These are phyloP conservation scores for Fagopyrum homotropicum DNA, from an alignment of 148 eudicot genomes.

Conservation along the genomic window DNA sequence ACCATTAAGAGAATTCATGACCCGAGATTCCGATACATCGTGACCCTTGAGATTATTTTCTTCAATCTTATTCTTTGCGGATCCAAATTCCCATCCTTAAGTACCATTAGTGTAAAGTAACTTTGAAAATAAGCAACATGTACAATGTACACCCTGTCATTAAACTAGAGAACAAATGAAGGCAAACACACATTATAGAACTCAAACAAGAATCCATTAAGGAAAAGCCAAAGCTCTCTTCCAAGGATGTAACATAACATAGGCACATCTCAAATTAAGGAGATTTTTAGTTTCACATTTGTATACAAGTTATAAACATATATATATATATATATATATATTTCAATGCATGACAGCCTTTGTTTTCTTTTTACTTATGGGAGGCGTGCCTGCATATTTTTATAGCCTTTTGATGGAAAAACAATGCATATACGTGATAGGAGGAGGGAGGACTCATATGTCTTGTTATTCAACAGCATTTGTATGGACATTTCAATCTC, in stretches of 20 bases:
- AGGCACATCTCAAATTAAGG: background rate
- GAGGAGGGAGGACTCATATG: background rate
- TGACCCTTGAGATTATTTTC: background rate
- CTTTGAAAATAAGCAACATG: background rate
- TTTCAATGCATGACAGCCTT: background rate
- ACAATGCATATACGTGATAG: background rate
- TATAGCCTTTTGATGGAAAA: too few species aligned
- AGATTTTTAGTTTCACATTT: background rate
- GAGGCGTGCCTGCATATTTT: background rate
- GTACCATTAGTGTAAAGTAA: background rate
- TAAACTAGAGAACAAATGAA: background rate
- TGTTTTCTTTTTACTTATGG: background rate
- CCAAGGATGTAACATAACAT: constrained; percentile 11
- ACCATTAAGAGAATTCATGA: too few species aligned
- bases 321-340: too few species aligned
- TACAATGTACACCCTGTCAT: background rate
- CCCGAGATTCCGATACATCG: background rate
- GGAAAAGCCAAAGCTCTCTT: constrained; percentile 3
- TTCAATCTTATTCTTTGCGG: background rate
- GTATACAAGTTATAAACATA: too few species aligned
- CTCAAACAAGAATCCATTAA: background rate
- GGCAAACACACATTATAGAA: background rate
- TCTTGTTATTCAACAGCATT: background rate
- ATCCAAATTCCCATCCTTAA: background rate
- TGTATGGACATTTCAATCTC: background rate